Conservation (phyloP, 345 rosid species). For the Isatis tinctoria region DNA sequence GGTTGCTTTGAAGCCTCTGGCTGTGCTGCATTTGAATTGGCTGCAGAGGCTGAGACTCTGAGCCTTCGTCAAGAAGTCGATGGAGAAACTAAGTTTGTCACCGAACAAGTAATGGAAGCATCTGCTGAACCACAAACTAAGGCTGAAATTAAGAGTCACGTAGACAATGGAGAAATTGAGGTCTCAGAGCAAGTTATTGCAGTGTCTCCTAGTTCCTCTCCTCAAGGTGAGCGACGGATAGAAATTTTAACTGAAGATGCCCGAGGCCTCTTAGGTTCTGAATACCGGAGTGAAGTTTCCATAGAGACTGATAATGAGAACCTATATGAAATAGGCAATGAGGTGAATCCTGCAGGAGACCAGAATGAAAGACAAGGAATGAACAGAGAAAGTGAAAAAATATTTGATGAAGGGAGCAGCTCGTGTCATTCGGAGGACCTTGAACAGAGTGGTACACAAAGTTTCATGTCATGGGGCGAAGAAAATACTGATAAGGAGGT, state of each 20-base stretch:
- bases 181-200: not conserved
- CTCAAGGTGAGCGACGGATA: conserved; percentile 3
- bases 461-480: conserved; percentile 17
- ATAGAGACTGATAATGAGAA: conserved; percentile 5
- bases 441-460: conserved; percentile 10
- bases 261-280: not conserved
- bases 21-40: conserved; percentile 9
- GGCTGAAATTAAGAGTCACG: not conserved
- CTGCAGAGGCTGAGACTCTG: conserved; percentile 8
- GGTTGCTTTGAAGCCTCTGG: conserved; percentile 17
- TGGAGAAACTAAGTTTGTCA: conserved; percentile 3
- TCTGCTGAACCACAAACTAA: not conserved
- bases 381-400: not conserved
- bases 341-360: conserved; percentile 1
- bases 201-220: not conserved
- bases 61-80: not conserved
- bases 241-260: conserved; percentile 1
- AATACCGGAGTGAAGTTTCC: conserved; percentile 9
- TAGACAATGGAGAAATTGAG: conserved; percentile 7
- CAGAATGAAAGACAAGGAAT: not conserved
- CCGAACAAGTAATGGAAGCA: conserved; percentile 10
- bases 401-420: conserved; percentile 3
- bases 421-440: conserved; percentile 15
- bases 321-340: not conserved
- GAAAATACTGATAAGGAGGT: conserved; percentile 14